These are phyloP conservation scores for Sporothrix globosa DNA, from an alignment of 2,329 filamentous ascomycete genomes.

Conservation along the genomic window DNA sequence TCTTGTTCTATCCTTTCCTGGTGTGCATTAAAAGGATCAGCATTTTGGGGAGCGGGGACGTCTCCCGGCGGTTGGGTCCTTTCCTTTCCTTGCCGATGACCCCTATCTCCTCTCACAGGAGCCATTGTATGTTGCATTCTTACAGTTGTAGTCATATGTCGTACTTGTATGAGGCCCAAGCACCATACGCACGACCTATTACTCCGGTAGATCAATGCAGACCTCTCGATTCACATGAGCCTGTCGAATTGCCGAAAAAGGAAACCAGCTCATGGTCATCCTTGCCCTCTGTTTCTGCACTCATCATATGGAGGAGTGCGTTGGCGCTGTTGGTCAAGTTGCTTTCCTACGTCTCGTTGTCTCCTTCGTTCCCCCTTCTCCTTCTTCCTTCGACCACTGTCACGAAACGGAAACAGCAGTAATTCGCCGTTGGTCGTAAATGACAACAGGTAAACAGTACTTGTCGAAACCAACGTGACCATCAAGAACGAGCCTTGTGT, in stretches of 20 bases:
- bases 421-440: too few species aligned
- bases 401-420: too few species aligned
- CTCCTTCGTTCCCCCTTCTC: too few species aligned
- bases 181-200: background rate
- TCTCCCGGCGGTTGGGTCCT: constrained; percentile 13
- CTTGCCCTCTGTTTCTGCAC: background rate
- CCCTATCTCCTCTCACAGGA: too few species aligned
- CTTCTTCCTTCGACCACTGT: background rate
- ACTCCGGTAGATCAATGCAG: background rate
- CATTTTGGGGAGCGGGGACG: background rate
- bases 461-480: background rate
- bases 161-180: background rate
- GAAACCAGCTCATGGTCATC: constrained; percentile 18
- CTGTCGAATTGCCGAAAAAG: background rate
- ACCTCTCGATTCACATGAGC: background rate
- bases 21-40: too few species aligned
- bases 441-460: too few species aligned
- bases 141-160: background rate
- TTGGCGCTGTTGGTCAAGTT: background rate
- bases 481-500: background rate
- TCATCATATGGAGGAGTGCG: background rate
- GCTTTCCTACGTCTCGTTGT: background rate
- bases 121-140: background rate
- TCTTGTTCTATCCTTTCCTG: background rate
- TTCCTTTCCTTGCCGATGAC: background rate